These are phyloP conservation scores for Zychaea mexicana DNA, from an alignment of 371 early-diverging fungal genomes.

Conservation along the genomic window DNA sequence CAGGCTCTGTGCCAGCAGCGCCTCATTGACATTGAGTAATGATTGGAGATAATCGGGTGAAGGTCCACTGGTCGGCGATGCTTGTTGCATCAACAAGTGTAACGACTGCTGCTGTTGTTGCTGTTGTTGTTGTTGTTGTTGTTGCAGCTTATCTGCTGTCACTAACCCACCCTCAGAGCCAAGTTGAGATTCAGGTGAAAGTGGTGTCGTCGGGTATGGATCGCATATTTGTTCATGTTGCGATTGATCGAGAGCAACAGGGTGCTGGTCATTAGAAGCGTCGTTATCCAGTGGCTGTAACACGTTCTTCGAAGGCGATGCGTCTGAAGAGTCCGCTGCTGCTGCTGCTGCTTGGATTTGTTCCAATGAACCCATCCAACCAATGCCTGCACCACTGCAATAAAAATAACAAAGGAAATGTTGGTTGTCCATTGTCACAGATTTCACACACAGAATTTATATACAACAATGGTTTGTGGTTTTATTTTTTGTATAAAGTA, in stretches of 20 bases:
- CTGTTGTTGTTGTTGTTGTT: constrained; percentile 6
- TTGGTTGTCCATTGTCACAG: background rate
- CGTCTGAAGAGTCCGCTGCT: too few relatives aligned
- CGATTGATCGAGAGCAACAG: too few relatives aligned
- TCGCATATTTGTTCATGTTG: background rate
- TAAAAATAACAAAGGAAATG: background rate
- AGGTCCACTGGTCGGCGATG: constrained; percentile 16
- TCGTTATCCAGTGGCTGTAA: background rate
- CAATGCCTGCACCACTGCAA: constrained; percentile 48
- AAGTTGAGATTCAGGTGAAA: background rate
- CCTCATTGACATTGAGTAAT: constrained; percentile 34
- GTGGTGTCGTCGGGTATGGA: background rate
- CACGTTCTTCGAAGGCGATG: background rate
- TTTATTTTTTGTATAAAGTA: too few relatives aligned
- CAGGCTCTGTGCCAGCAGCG: constrained; percentile 50
- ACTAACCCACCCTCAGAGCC: too few relatives aligned
- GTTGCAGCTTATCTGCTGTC: too few relatives aligned
- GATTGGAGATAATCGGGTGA: constrained; percentile 41
- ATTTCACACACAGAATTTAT: background rate
- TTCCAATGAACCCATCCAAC: constrained; percentile 32
- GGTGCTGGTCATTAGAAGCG: too few relatives aligned
- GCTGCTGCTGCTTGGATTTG: too few relatives aligned
- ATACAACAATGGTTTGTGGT: background rate
- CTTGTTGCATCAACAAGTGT: background rate
- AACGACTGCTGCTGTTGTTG: background rate